Conservation (phyloP, 495 filamentous ascomycete genomes). For the Neurospora pannonica region DNA sequence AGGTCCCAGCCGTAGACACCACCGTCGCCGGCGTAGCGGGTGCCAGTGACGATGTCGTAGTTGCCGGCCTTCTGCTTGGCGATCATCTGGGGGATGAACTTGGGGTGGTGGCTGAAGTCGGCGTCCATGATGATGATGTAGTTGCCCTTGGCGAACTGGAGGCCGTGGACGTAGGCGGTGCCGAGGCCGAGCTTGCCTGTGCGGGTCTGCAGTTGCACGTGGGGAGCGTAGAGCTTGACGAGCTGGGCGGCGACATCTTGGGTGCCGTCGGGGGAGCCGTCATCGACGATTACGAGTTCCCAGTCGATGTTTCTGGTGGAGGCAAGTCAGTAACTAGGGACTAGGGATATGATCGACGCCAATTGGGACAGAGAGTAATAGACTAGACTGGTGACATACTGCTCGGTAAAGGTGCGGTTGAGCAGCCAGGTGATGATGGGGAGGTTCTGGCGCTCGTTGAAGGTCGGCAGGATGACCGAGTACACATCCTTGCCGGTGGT, state of each 20-base stretch:
- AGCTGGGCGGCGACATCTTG: constrained; percentile 84
- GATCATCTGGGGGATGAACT: constrained; percentile 90
- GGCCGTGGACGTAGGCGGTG: constrained; percentile 92
- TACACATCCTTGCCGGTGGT: constrained; percentile 58
- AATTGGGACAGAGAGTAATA: neutral
- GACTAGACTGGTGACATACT: constrained; percentile 38
- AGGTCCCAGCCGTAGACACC: constrained; percentile 97
- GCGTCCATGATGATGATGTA: constrained; percentile 99
- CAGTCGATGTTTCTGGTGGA: constrained; percentile 73
- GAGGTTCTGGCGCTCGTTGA: constrained; percentile 95
- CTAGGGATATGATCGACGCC: neutral
- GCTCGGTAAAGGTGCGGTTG: constrained; percentile 77
- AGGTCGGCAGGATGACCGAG: constrained; percentile 93
- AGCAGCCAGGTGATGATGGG: constrained; percentile 93
- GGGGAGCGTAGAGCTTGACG: constrained; percentile 66
- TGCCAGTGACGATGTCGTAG: constrained; percentile 95
- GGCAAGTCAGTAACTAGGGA: neutral
- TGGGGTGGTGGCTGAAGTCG: constrained; percentile 97
- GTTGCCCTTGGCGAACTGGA: constrained; percentile 79
- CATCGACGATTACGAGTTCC: constrained; percentile 96
- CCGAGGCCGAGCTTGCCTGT: constrained; percentile 92
- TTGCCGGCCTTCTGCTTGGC: constrained; percentile 54
- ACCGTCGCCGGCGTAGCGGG: constrained; percentile 80
- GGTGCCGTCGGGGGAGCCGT: constrained; percentile 93
- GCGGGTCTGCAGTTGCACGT: constrained; percentile 76